These are phyloP conservation scores for Tothia fuscella DNA, from an alignment of 2,329 filamentous ascomycete genomes.

Conservation along the genomic window DNA sequence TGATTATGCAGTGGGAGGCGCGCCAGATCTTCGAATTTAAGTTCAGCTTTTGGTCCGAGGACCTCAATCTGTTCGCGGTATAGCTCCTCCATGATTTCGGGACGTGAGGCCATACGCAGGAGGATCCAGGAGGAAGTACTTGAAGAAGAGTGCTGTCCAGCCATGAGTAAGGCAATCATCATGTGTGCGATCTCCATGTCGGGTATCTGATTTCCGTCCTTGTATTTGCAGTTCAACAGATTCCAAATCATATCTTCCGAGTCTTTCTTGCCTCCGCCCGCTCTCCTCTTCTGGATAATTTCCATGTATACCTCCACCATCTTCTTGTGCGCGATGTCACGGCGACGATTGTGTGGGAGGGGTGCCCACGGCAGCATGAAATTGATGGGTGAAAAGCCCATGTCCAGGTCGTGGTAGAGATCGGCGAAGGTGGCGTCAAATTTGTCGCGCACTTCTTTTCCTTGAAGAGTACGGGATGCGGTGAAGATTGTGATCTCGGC, in stretches of 20 bases:
- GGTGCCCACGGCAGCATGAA: conserved; percentile 84
- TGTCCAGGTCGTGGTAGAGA: conserved; percentile 80
- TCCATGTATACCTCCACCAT: conserved; percentile 74
- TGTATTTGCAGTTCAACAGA: conserved; percentile 75
- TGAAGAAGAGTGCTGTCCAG: conserved; percentile 79
- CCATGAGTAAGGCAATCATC: conserved; percentile 91
- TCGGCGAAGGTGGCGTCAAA: conserved; percentile 72
- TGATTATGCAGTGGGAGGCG: conserved; percentile 72
- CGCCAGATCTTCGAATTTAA: conserved; percentile 65
- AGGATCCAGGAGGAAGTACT: conserved; percentile 79
- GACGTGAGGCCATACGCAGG: conserved; percentile 64
- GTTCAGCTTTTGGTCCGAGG: conserved; percentile 51
- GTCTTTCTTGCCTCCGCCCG: conserved; percentile 36
- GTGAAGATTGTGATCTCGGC: conserved; percentile 85
- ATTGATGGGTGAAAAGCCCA: conserved; percentile 81
- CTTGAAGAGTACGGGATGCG: conserved; percentile 74
- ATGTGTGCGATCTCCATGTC: conserved; percentile 81
- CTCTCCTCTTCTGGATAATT: conserved; percentile 63
- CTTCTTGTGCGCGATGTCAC: conserved; percentile 67
- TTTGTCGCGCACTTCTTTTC: conserved; percentile 65
- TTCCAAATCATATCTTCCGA: conserved; percentile 80
- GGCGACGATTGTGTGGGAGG: conserved; percentile 74
- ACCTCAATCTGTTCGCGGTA: conserved; percentile 67
- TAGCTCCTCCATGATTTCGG: conserved; percentile 68
- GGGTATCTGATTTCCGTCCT: conserved; percentile 65